These are phyloP conservation scores for Massariosphaeria phaeospora DNA, from an alignment of 495 filamentous ascomycete species.

Conservation along the genomic window DNA sequence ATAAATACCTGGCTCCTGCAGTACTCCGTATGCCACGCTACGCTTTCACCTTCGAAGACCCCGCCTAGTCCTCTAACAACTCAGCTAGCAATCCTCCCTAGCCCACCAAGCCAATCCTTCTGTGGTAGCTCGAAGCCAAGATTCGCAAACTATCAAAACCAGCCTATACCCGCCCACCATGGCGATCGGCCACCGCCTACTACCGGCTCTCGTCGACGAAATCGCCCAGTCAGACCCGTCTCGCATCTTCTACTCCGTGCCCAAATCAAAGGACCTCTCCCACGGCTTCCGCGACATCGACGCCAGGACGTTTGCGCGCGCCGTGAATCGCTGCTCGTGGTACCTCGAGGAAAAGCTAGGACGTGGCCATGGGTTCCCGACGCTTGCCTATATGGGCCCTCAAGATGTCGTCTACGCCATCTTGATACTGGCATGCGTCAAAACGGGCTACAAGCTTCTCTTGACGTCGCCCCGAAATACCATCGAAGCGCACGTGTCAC, in stretches of 20 bases:
- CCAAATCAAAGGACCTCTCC: constrained; percentile 4
- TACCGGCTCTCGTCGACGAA: constrained; percentile 34
- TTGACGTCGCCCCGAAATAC: neutral
- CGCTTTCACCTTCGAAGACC: too few species aligned
- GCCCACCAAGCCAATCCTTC: too few species aligned
- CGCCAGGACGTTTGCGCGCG: constrained; percentile 30
- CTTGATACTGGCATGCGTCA: neutral
- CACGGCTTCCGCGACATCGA: constrained; percentile 18
- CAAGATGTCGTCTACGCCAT: constrained; percentile 1
- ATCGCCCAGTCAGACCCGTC: constrained; percentile 28
- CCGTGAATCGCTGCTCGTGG: constrained; percentile 35
- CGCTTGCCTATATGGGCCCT: neutral
- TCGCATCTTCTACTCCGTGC: constrained; percentile 29
- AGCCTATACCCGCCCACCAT: neutral
- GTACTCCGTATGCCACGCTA: too few species aligned
- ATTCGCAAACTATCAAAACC: too few species aligned
- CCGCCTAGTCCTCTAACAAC: too few species aligned
- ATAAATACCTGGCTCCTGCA: too few species aligned
- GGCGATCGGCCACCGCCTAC: constrained; percentile 3
- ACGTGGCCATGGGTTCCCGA: neutral
- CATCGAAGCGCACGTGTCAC: neutral
- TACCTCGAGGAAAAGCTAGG: constrained; percentile 3
- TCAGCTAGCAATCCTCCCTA: too few species aligned
- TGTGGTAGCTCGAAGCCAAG: too few species aligned
- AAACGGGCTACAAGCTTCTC: neutral